Evolutionary conservation across 345 rosid species (phyloP), one percentile per base, ranked within the genome.

Genomic region (Ceriops tagal): DNA sequence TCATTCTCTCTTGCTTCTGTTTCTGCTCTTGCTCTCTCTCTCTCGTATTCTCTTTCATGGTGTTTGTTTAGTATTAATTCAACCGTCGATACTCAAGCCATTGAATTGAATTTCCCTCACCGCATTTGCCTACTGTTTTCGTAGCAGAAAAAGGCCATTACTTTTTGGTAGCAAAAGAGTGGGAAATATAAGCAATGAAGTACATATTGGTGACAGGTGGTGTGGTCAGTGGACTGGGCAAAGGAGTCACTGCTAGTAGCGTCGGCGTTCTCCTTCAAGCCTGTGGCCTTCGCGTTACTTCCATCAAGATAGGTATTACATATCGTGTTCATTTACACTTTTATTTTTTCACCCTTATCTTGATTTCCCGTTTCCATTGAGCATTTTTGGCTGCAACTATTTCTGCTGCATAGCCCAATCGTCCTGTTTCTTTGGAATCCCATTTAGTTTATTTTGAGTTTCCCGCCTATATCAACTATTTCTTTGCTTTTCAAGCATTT

Each of bases 211-310:
- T 75, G 63, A 75, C 71, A 32, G 79, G 79, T 43, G 79, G 79
- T 5, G 75, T 75, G 22, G 79, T 75, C 19, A 75, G 79, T 53
- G 79, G 79, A 35, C 79, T 75, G 26, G 79, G 79, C 39, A 75
- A 75, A 62, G 79, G 79, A 6, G 79, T 75, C 9, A 75, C 79
- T 24, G 79, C 79, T 6, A 75, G 79, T 57, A 75, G 79, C 47
- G 61, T 75, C 32, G 79, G 79, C 18, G 51, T 75, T 61, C 75
- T 75, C 9, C 79, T 75, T 63, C 66, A 75, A 69, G 75, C 75
- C 31, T 75, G 75, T 27, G 75, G 79, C 15, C 75, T 75, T 19
- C 79, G 79, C 26, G 75, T 75, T 26, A 75, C 79, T 71, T 75
- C 75, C 49, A 75, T 75, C 46, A 75, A 75, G 68, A 75, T 71